Percentiles rank a stretch among this genome's conserved stretches.
Evolutionary conservation across 208 protist genomes (phyloP).

Genomic region (Leishmania turanica): DNA sequence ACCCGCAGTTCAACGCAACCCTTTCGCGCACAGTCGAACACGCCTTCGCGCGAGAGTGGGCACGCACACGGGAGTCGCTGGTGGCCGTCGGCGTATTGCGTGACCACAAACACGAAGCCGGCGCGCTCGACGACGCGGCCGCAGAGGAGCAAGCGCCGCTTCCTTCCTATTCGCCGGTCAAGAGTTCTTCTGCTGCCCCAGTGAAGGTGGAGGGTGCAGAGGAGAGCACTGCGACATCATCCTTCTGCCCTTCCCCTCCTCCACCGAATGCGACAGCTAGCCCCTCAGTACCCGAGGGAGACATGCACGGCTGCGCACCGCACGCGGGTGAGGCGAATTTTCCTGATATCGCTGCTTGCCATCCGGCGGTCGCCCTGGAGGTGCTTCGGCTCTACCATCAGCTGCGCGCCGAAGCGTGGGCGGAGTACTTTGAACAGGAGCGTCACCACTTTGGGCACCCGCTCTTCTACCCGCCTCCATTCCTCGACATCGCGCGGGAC

Average conservation of each 20-base stretch:
- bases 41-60: conserved; percentile 42
- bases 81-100: not conserved
- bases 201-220: not conserved
- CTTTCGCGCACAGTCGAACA: conserved; percentile 46
- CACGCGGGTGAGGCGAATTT: not conserved
- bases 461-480: conserved; percentile 37
- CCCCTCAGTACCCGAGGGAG: not conserved
- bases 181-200: not conserved
- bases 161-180: not conserved
- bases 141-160: not conserved
- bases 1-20: conserved; percentile 44
- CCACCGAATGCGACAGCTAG: not conserved
- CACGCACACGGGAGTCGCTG: conserved; percentile 16
- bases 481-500: conserved; percentile 35
- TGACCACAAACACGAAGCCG: not conserved
- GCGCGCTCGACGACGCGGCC: not conserved
- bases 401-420: conserved; percentile 65
- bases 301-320: not conserved
- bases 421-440: conserved; percentile 67
- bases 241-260: not conserved
- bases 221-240: not conserved
- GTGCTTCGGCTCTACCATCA: conserved; percentile 38
- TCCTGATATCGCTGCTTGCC: not conserved
- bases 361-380: conserved; percentile 11
- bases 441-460: conserved; percentile 43